These are phyloP conservation scores for Lavandula angustifolia DNA, from an alignment of 257 asterid species.

Conservation along the genomic window DNA sequence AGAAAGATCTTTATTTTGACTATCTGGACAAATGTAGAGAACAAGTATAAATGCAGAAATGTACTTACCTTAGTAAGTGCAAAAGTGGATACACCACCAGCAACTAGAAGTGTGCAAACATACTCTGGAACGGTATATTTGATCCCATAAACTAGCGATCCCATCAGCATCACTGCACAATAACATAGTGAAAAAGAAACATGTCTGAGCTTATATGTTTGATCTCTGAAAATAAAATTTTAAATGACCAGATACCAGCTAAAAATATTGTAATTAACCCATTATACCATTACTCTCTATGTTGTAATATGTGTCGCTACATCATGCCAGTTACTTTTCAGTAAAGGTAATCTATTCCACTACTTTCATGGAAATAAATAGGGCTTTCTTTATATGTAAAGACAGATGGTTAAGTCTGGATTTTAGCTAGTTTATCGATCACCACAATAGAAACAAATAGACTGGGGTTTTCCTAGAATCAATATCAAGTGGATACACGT, in stretches of 20 bases:
- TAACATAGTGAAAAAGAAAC: slow-evolving; percentile 19
- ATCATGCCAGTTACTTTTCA: not conserved
- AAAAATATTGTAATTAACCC: slow-evolving; percentile 5
- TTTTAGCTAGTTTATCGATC: not conserved
- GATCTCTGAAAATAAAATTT: not conserved
- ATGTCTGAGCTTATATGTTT: slow-evolving; percentile 1
- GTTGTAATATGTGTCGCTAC: not conserved
- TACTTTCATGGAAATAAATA: slow-evolving; percentile 19
- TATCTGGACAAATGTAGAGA: not conserved
- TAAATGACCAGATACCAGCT: slow-evolving; percentile 12
- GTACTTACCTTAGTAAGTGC: slow-evolving; percentile 84
- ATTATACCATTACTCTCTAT: not conserved
- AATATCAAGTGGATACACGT: not conserved
- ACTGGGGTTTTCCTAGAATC: not conserved
- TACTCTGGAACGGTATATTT: slow-evolving; percentile 87
- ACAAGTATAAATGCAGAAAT: not conserved
- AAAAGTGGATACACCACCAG: slow-evolving; percentile 93
- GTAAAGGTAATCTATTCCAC: slow-evolving; percentile 1
- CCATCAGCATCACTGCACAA: slow-evolving; percentile 95
- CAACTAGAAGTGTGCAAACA: slow-evolving; percentile 86
- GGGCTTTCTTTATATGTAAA: slow-evolving; percentile 11
- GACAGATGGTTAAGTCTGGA: not conserved
- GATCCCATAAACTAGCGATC: slow-evolving; percentile 88
- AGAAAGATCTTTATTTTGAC: not conserved
- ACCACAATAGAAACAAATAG: not conserved